These are phyloP conservation scores for Colletotrichum sp. DNA, from an alignment of 2,329 filamentous ascomycete genomes.

Conservation along the genomic window DNA sequence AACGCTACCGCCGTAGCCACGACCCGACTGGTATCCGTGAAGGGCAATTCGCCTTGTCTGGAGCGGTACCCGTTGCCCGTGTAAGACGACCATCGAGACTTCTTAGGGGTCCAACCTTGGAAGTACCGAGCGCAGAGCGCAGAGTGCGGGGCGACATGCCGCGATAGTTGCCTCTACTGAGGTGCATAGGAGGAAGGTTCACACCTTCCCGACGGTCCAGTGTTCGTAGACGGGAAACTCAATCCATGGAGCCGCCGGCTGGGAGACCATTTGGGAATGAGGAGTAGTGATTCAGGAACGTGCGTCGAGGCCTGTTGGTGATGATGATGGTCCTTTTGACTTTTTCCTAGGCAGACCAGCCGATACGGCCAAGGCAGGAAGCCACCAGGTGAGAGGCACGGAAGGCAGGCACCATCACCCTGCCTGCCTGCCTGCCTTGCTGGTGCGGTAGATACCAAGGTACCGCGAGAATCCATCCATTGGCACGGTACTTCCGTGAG, in stretches of 20 bases:
- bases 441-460: background rate
- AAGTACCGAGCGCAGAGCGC: background rate
- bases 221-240: background rate
- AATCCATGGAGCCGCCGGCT: background rate
- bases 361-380: background rate
- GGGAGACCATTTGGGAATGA: background rate
- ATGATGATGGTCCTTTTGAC: background rate
- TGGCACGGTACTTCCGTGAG: background rate
- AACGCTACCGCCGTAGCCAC: background rate
- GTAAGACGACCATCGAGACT: background rate
- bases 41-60: background rate
- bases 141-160: conserved; percentile 7
- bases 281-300: background rate
- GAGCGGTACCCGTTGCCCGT: background rate
- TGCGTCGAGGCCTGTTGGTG: background rate
- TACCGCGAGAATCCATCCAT: background rate
- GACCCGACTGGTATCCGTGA: background rate
- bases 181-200: background rate
- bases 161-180: background rate
- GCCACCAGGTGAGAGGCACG: background rate
- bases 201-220: background rate
- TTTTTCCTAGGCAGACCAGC: background rate
- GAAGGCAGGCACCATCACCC: background rate
- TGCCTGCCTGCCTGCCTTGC: background rate
- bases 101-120: background rate